Base-by-base conservation (phyloP, 1,139 yeast genomes). In the Blastobotrys ciferrii region DNA sequence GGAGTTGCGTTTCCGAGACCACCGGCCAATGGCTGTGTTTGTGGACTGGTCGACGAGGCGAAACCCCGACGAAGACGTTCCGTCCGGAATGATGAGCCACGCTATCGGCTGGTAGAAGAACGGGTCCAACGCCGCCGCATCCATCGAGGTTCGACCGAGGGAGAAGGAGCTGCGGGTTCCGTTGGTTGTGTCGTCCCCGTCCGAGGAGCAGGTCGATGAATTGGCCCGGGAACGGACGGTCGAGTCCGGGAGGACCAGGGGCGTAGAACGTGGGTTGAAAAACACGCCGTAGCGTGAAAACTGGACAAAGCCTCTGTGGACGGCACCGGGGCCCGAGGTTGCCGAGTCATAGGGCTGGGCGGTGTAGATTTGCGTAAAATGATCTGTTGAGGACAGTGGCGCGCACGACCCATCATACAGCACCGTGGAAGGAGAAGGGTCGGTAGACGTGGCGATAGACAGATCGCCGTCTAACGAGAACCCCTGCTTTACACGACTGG, bases 1-100 rank as follows among this genome's bases (percentile, higher is more conserved):
- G 32, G 45, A 37, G n/a, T 31, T 19, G 37, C 46, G 41, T 45
- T 44, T 49, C 32, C 44, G 41, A 9, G 41, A 40, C 57, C 57
- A 54, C 28, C 44, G 46, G n/a, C 57, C 57, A 12, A 54, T 42
- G 4, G 50, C 41, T 5, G 39, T 23, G 45, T 46, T 42, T 12
- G 57, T 54, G 6, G 53, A 45, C n/a, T 48, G 45, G 41, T 54
- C 57, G 17, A 53, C 42, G n/a, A 54, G 44, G 32, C 42, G 28
- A 18, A 40, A 50, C 15, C 40, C 43, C 28, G 32, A 12, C 9
- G 38, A 30, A 14, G 49, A 42, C 9, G n/a, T 4, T 2, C 33
- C 41, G 11, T 49, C 48, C 1, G 42, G 44, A 3, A 52, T 46
- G 18, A 53, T 42, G 4, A 39, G 14, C 54, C 54, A 53, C 7